A percentile compares a stretch with the other conserved stretches of the same genome.
Conservation (phyloP, 2,329 filamentous ascomycete species). For the Trichophyton equinum region DNA sequence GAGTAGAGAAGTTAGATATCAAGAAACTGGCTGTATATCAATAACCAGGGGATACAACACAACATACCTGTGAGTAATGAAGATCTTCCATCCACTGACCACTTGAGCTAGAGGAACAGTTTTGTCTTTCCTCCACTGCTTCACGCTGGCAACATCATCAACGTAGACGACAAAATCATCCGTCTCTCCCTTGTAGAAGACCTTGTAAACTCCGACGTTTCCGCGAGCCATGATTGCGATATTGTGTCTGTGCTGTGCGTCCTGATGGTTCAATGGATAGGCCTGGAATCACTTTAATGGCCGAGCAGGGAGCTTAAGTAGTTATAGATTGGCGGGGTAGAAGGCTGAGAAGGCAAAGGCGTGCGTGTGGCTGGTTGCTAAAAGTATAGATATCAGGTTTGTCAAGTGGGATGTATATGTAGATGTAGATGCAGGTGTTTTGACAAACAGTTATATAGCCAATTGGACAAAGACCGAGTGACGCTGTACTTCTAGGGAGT, state of each 20-base stretch:
- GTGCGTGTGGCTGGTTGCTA: neutral
- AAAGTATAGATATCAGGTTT: neutral
- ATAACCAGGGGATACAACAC: neutral
- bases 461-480: neutral
- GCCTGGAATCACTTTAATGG: neutral
- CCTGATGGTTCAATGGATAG: neutral
- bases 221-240: conserved; percentile 51
- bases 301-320: neutral
- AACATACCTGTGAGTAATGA: conserved; percentile 75
- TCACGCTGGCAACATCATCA: conserved; percentile 48
- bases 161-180: conserved; percentile 60
- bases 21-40: conserved; percentile 4
- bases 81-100: conserved; percentile 77
- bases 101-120: conserved; percentile 72
- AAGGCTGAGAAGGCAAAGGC: neutral
- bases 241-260: neutral
- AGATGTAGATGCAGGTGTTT: neutral
- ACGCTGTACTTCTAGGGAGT: neutral
- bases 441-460: neutral
- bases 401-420: neutral
- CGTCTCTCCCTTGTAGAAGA: conserved; percentile 68
- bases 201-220: conserved; percentile 58
- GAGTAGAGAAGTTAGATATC: neutral
- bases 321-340: neutral
- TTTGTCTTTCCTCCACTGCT: conserved; percentile 74